Evolutionary conservation across 1,284 basidiomycete genomes (phyloP), one percentile per base, ranked within the genome.

Genomic region (Coniferiporia weirii): DNA sequence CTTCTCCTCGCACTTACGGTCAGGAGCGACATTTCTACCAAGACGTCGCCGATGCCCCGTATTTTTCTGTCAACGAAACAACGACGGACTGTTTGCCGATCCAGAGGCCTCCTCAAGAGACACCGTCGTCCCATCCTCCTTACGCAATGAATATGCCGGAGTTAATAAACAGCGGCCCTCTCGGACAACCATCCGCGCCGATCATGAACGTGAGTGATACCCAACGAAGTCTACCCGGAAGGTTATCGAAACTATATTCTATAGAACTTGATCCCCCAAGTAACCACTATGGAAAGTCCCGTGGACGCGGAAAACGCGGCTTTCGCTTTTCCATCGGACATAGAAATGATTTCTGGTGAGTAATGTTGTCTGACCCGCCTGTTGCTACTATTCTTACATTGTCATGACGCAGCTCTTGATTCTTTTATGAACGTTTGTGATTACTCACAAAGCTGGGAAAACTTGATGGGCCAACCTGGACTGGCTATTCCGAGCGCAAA

Each of bases 341-440:
- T 40, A 35, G 60, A 61, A 7, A 17, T 61, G 52, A 61, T 61
- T 35, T 51, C 43, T 27, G 60, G 60, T 61, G 4, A 48, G 60
- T 61, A 12, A 13, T 48, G 36, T 7, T 19, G 47, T 15, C 43
- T 13, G 27, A 27, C 27, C 27, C 27, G 27, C 27, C 27, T 5
- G 5, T 27, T 59, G 38, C 36, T 48, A 13, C n/a, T 54, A 12
- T 22, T 6, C n/a, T 34, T 17, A 50, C 8, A 36, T 40, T 51
- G 19, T 34, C 17, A 19, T 50, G n/a, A 48, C 52, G 32, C 38
- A 61, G 60, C 52, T 45, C 54, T 60, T 36, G 54, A 60, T 40
- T 56, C 59, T 13, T 54, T 56, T 22, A 52, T 61, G 43, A 51
- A 49, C 19, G 40, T 50, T 17, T 54, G 54, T 38, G 52, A 61